These are phyloP conservation scores for Marchantia polymorpha DNA, from an alignment of 225 moss, liverwort and hornwort genomes.

Conservation along the genomic window DNA sequence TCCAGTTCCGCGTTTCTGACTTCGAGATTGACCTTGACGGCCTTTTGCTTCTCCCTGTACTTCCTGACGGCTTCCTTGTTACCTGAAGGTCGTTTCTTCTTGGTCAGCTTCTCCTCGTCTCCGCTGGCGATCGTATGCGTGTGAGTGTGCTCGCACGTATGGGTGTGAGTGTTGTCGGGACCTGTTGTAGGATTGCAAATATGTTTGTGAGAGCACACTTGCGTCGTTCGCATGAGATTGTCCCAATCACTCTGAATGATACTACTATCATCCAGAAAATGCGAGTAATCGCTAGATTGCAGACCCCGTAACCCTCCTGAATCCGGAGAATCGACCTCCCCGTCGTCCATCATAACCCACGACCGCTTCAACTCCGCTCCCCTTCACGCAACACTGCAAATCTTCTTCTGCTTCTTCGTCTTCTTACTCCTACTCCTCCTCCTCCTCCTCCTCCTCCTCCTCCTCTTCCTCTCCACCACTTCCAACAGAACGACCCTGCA, in stretches of 20 bases:
- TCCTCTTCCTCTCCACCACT: not conserved
- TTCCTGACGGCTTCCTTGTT: slow-evolving; percentile 97
- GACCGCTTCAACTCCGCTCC: not conserved
- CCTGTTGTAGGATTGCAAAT: slow-evolving; percentile 90
- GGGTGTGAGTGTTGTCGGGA: slow-evolving; percentile 85
- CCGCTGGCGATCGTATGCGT: slow-evolving; percentile 73
- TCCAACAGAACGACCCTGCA: not conserved
- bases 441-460: not conserved
- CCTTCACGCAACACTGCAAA: too few relatives aligned
- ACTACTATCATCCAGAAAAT: slow-evolving; percentile 48
- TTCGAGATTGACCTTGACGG: slow-evolving; percentile 85
- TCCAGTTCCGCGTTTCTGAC: slow-evolving; percentile 86
- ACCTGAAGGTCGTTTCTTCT: slow-evolving; percentile 83
- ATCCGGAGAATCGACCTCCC: slow-evolving; percentile 75
- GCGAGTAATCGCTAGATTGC: slow-evolving; percentile 60
- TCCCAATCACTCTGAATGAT: slow-evolving; percentile 75
- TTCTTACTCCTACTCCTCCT: not conserved
- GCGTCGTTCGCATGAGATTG: slow-evolving; percentile 65
- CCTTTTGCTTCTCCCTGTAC: slow-evolving; percentile 99
- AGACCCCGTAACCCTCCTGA: slow-evolving; percentile 66
- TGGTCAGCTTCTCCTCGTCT: slow-evolving; percentile 52
- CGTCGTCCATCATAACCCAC: slow-evolving; percentile 61
- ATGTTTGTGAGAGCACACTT: slow-evolving; percentile 92
- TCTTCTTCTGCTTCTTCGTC: too few relatives aligned
- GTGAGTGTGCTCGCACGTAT: slow-evolving; percentile 97